These are phyloP conservation scores for Apiotrichum veenhuisii DNA, from an alignment of 1,284 basidiomycete species.

Conservation along the genomic window DNA sequence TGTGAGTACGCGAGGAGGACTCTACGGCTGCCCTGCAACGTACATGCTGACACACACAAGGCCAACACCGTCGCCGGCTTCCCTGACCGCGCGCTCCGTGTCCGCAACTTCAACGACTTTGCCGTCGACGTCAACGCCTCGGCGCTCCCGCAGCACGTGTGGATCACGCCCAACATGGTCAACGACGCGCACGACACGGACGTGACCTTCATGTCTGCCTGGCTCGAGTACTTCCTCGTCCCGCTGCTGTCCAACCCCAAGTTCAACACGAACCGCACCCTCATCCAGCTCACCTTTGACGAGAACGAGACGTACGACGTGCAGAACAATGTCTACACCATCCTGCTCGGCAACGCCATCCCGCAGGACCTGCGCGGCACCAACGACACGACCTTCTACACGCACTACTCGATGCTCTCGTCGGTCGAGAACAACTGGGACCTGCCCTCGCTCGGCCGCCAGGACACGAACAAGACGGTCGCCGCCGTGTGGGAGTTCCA, in stretches of 20 bases:
- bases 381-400: constrained; percentile 58
- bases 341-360: constrained; percentile 58
- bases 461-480: constrained; percentile 54
- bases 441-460: constrained; percentile 59
- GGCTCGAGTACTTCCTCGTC: constrained; percentile 57
- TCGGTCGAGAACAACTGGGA: constrained; percentile 65
- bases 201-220: constrained; percentile 54
- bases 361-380: constrained; percentile 52
- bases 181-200: constrained; percentile 61
- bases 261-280: constrained; percentile 57
- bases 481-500: constrained; percentile 41
- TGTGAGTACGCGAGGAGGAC: neutral
- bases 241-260: constrained; percentile 54
- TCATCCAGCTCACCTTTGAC: constrained; percentile 60
- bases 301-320: constrained; percentile 55
- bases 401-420: constrained; percentile 62
- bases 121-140: constrained; percentile 52
- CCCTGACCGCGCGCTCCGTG: constrained; percentile 52
- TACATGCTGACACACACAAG: no score
- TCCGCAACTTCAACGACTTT: constrained; percentile 57
- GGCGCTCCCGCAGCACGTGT: constrained; percentile 60
- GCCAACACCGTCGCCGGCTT: constrained; percentile 55
- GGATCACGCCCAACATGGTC: constrained; percentile 63
- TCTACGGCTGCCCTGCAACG: no score
- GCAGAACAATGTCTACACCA: constrained; percentile 38